Evolutionary conservation across 2,329 filamentous ascomycete genomes (phyloP).

Genomic region (Penicillium vulpinum): DNA sequence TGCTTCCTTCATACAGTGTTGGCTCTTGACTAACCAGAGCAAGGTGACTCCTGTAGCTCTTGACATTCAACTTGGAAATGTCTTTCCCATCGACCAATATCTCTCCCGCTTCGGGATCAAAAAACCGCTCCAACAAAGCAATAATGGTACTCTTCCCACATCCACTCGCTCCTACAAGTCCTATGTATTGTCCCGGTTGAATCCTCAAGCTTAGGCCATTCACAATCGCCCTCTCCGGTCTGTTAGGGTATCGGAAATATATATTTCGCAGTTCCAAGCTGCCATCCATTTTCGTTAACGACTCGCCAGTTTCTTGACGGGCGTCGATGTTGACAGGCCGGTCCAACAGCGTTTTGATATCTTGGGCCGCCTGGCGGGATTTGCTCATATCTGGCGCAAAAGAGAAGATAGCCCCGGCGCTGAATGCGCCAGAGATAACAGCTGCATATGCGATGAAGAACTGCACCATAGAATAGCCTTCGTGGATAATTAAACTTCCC

Average conservation of each 20-base stretch:
- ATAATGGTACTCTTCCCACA: slow-evolving; percentile 95
- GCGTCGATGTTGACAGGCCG: slow-evolving; percentile 39
- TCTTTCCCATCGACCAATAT: slow-evolving; percentile 81
- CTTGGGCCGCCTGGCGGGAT: slow-evolving; percentile 35
- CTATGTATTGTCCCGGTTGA: slow-evolving; percentile 51
- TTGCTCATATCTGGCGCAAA: slow-evolving; percentile 31
- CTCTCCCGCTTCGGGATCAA: slow-evolving; percentile 78
- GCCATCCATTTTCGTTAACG: slow-evolving; percentile 54
- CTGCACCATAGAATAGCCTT: slow-evolving; percentile 43
- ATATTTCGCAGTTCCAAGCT: slow-evolving; percentile 52
- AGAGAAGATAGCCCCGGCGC: slow-evolving; percentile 29
- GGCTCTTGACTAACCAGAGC: slow-evolving; percentile 89
- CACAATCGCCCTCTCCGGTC: slow-evolving; percentile 17
- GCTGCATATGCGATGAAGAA: slow-evolving; percentile 50
- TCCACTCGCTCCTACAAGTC: slow-evolving; percentile 85
- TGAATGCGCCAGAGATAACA: slow-evolving; percentile 38
- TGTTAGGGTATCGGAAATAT: slow-evolving; percentile 30
- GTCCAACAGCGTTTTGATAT: slow-evolving; percentile 45
- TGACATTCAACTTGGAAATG: slow-evolving; percentile 76
- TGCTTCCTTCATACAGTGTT: neutral
- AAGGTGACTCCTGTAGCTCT: slow-evolving; percentile 80
- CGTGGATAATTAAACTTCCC: slow-evolving; percentile 54
- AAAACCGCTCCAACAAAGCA: slow-evolving; percentile 87
- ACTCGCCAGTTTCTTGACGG: neutral
- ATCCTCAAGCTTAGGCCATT: slow-evolving; percentile 27